Evolutionary conservation across 306 rosid genomes (phyloP).

Genomic region (Echinosophora koreensis): DNA sequence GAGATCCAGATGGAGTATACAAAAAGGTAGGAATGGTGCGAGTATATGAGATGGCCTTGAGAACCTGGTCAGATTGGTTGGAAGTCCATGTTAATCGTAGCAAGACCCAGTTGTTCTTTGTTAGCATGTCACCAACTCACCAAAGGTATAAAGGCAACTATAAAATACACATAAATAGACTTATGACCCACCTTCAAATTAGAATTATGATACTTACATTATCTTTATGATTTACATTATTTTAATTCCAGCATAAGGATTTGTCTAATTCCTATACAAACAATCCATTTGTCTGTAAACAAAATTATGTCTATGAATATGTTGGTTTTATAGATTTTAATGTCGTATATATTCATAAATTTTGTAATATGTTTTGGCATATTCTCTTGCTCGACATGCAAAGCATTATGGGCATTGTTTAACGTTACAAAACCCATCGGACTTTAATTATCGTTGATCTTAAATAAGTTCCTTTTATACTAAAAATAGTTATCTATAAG

Average conservation of each 20-base stretch:
- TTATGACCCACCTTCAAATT: not conserved
- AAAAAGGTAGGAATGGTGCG: slow-evolving; percentile 64
- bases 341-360: too few relatives aligned
- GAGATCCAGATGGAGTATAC: slow-evolving; percentile 54
- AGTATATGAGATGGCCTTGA: slow-evolving; percentile 80
- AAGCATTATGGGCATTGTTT: not conserved
- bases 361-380: too few relatives aligned
- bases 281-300: not conserved
- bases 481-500: not conserved
- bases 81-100: slow-evolving; percentile 70
- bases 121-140: slow-evolving; percentile 88
- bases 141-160: slow-evolving; percentile 56
- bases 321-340: too few relatives aligned
- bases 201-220: not conserved
- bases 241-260: not conserved
- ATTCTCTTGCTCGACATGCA: not conserved
- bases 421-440: not conserved
- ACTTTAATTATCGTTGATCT: not conserved
- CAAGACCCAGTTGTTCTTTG: slow-evolving; percentile 72
- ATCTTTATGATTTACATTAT: not conserved
- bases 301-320: too few relatives aligned
- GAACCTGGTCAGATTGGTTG: slow-evolving; percentile 88
- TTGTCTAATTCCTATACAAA: not conserved
- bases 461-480: too few relatives aligned
- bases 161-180: not conserved